These are phyloP conservation scores for Verticillium tricorpus DNA, from an alignment of 2,329 filamentous ascomycete species.

Conservation along the genomic window DNA sequence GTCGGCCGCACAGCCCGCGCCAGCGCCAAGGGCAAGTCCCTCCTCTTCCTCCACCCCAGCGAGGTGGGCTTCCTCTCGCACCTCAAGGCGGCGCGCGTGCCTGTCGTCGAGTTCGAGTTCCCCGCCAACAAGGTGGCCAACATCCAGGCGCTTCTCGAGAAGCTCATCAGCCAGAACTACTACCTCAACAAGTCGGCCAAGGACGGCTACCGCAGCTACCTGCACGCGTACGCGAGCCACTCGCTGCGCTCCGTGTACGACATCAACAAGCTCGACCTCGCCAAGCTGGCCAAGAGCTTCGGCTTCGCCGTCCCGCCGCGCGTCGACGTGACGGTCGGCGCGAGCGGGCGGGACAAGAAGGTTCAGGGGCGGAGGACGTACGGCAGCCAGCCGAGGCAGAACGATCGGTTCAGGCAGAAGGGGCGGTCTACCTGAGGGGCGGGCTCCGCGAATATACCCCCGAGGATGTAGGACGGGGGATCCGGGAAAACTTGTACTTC, in stretches of 20 bases:
- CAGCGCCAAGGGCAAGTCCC: constrained; percentile 76
- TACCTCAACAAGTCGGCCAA: constrained; percentile 86
- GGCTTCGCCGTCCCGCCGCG: constrained; percentile 74
- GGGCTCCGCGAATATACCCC: background rate
- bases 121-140: constrained; percentile 88
- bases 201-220: constrained; percentile 80
- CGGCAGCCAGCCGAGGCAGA: constrained; percentile 71
- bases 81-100: constrained; percentile 85
- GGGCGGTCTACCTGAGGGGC: background rate
- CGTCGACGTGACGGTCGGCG: constrained; percentile 78
- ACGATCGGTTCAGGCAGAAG: constrained; percentile 4
- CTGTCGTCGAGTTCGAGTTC: constrained; percentile 94
- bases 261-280: constrained; percentile 76
- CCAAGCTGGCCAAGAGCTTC: constrained; percentile 80
- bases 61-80: constrained; percentile 92
- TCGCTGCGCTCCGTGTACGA: constrained; percentile 60
- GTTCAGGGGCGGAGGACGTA: constrained; percentile 62
- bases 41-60: constrained; percentile 89
- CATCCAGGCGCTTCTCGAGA: constrained; percentile 86
- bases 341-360: constrained; percentile 74
- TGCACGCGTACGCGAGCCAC: constrained; percentile 89
- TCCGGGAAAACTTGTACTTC: background rate
- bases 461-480: background rate
- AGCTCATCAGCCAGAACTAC: constrained; percentile 91
- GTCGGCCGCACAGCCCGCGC: constrained; percentile 89